These are phyloP conservation scores for Scalesia atractyloides DNA, from an alignment of 129 eudicot species.

Conservation along the genomic window DNA sequence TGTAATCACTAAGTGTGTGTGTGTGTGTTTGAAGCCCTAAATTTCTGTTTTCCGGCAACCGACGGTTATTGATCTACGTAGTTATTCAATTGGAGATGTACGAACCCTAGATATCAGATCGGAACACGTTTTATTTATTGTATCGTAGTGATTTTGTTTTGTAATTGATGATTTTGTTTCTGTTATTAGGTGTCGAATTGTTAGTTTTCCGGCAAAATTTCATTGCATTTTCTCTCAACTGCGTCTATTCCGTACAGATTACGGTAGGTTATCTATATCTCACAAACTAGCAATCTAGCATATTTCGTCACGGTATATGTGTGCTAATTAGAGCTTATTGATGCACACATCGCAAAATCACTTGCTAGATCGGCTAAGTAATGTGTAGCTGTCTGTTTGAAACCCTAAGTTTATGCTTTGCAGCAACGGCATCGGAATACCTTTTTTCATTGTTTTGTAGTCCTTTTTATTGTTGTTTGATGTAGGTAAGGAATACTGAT, in stretches of 20 bases:
- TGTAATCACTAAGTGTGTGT: not conserved
- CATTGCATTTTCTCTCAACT: no score
- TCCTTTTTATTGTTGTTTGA: constrained; percentile 1
- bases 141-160: no score
- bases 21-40: constrained; percentile 10
- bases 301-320: not conserved
- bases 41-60: not conserved
- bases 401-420: constrained; percentile 11
- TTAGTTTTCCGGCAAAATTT: no score
- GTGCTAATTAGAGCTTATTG: not conserved
- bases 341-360: not conserved
- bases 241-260: no score
- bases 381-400: not conserved
- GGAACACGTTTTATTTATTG: no score
- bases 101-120: constrained; percentile 12
- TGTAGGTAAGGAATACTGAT: constrained; percentile 15
- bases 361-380: constrained; percentile 8
- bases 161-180: no score
- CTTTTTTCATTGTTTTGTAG: not conserved
- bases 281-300: no score
- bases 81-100: constrained; percentile 2
- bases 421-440: constrained; percentile 1
- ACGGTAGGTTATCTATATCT: no score
- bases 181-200: no score
- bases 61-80: not conserved